These are phyloP conservation scores for Leccinum subatratum DNA, from an alignment of 1,284 basidiomycete genomes.

Conservation along the genomic window DNA sequence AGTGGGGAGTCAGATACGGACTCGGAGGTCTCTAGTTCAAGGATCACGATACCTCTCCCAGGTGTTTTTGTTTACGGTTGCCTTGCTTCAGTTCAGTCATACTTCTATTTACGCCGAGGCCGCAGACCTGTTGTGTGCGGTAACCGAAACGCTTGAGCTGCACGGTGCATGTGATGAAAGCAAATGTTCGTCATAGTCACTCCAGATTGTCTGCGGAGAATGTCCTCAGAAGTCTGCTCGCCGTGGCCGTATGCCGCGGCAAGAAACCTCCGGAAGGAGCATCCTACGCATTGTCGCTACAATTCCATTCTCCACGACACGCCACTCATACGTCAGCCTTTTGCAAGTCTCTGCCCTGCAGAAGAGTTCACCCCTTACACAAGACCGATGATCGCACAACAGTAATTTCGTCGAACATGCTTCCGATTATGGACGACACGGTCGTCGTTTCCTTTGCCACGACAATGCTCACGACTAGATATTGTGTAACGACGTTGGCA, in stretches of 20 bases:
- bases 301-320: slow-evolving; percentile 65
- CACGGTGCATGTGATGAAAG: slow-evolving; percentile 52
- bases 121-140: slow-evolving; percentile 56
- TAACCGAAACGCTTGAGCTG: slow-evolving; percentile 62
- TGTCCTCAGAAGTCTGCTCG: too few species aligned
- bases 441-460: slow-evolving; percentile 73
- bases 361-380: slow-evolving; percentile 42
- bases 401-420: slow-evolving; percentile 48
- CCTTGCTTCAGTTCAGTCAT: slow-evolving; percentile 60
- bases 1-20: too few species aligned
- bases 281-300: slow-evolving; percentile 55
- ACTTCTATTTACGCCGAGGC: slow-evolving; percentile 72
- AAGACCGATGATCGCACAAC: slow-evolving; percentile 36
- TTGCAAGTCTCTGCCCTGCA: slow-evolving; percentile 55
- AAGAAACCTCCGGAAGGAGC: slow-evolving; percentile 36
- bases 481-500: slow-evolving; percentile 71
- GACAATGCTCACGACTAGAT: slow-evolving; percentile 75
- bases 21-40: too few species aligned
- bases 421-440: slow-evolving; percentile 61
- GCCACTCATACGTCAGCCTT: slow-evolving; percentile 52
- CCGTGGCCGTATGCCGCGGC: slow-evolving; percentile 29
- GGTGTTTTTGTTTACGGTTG: slow-evolving; percentile 58
- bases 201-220: too few species aligned
- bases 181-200: slow-evolving; percentile 14
- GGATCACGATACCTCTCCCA: too few species aligned